Percentiles rank a stretch among this genome's conserved stretches.
phyloP scores from a whole-genome alignment of 73 alveolate species.

The Paramecium primaurelia region DNA sequence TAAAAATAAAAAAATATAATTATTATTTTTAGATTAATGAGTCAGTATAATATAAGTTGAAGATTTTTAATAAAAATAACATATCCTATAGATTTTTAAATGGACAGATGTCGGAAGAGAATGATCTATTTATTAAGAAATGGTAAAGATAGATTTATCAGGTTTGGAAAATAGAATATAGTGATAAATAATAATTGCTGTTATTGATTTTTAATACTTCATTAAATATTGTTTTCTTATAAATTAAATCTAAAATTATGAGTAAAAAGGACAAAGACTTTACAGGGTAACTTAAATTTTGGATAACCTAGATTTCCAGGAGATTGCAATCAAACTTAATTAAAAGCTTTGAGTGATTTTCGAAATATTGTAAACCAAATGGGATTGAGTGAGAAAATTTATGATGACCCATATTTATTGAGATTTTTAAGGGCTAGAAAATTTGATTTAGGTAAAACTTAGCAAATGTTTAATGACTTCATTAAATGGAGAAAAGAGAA shows the following conservation, averaged over 20 bases:
- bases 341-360: conserved; percentile 12
- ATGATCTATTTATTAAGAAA: not conserved
- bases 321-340: not conserved
- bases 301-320: not conserved
- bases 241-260: not conserved
- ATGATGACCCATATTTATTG: conserved; percentile 81
- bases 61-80: no score
- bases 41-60: no score
- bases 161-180: not conserved
- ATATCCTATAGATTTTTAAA: no score
- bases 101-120: no score
- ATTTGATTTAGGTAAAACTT: conserved; percentile 70
- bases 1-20: no score
- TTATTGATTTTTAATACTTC: no score
- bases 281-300: not conserved
- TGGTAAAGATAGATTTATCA: not conserved
- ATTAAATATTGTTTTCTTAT: not conserved
- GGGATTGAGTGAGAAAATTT: not conserved
- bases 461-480: conserved; percentile 69
- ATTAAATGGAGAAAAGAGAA: conserved; percentile 69
- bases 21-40: no score
- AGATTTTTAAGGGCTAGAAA: conserved; percentile 92
- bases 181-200: not conserved
- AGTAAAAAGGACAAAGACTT: conserved; percentile 8
- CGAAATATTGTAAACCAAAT: not conserved